Percentiles rank a stretch among this genome's conserved stretches.
Conservation (phyloP, 768 basidiomycete species). For the Boletus sp. region DNA sequence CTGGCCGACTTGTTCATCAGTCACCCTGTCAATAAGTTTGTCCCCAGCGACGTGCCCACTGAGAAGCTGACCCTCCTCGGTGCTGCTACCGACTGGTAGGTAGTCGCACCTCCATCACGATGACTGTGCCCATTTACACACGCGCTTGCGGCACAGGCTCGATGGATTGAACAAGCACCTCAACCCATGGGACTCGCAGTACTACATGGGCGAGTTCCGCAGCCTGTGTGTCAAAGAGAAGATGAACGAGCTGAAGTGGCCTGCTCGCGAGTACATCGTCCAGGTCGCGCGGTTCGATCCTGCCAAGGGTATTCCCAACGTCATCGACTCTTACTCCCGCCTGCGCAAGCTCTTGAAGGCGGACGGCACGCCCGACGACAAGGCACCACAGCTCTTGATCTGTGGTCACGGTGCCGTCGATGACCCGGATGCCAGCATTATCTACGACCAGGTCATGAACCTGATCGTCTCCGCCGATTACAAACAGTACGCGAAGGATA, state of each 20-base stretch:
- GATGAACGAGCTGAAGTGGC: constrained; percentile 79
- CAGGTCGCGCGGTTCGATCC: constrained; percentile 97
- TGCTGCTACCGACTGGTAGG: constrained; percentile 84
- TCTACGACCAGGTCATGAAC: constrained; percentile 76
- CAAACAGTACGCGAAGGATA: constrained; percentile 55
- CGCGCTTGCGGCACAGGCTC: constrained; percentile 46
- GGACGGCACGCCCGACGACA: constrained; percentile 45
- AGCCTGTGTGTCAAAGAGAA: constrained; percentile 73
- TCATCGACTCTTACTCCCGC: constrained; percentile 83
- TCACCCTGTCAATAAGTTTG: constrained; percentile 93
- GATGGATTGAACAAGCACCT: constrained; percentile 95
- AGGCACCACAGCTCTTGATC: constrained; percentile 72
- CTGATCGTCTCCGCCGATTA: constrained; percentile 54
- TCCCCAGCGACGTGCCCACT: constrained; percentile 78
- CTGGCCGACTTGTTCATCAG: constrained; percentile 90
- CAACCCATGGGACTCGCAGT: constrained; percentile 76
- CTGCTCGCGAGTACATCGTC: constrained; percentile 78
- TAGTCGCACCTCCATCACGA: constrained; percentile 19
- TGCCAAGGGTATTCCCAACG: constrained; percentile 76
- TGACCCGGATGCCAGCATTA: constrained; percentile 92
- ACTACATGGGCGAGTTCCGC: constrained; percentile 88
- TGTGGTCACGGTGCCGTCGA: constrained; percentile 94
- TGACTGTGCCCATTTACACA: background rate
- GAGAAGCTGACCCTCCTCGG: constrained; percentile 72
- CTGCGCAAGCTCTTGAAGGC: constrained; percentile 67